Base-by-base conservation (phyloP, 345 rosid species). In the Dovyalis caffra region DNA sequence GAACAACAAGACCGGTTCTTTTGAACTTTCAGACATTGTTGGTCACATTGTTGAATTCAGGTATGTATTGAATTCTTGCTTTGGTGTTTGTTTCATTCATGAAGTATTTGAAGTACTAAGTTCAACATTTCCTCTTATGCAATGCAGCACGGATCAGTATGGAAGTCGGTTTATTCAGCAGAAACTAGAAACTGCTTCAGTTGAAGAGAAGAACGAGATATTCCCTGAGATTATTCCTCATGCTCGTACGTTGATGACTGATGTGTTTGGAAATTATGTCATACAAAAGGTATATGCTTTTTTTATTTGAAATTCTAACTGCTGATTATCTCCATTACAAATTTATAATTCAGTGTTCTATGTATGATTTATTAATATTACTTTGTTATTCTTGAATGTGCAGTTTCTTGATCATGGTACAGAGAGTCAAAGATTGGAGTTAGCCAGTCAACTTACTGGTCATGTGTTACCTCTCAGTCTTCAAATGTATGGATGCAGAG, bases 401-500 rank as follows among this genome's bases (percentile, higher is more conserved):
- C 88, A 95, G 98, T 88, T 95, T 77, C 93, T 95, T 79, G 97
- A 95, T 83, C 95, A 91, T 77, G 97, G 99, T 29, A 86, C 92
- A 43, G 87, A 77, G 80, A 81, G 76, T 76, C 99, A 95, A 80
- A 91, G 97, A 81, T 83, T 77, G 70, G 97, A 95, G 76, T 81
- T 93, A 72, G 97, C 91, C 69, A 88, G 80, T 81, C 93, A 91
- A 69, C 88, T 95, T 47, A 76, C 86, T 57, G 99, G 95, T 69
- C 94, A 91, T 78, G 97, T 91, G 64, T 85, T 95, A 85, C 86
- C 92, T 77, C 93, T 93, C 45, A 89, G 96, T 64, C 88, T 95
- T 75, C 99, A 95, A 83, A 95, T 95, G 99, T 95, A 95, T 79
- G 98, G 99, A 51, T 95, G 99, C 90, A 82, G 99, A 87, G 99